Base-by-base conservation (phyloP, 257 asterid species). In the Avicennia marina region DNA sequence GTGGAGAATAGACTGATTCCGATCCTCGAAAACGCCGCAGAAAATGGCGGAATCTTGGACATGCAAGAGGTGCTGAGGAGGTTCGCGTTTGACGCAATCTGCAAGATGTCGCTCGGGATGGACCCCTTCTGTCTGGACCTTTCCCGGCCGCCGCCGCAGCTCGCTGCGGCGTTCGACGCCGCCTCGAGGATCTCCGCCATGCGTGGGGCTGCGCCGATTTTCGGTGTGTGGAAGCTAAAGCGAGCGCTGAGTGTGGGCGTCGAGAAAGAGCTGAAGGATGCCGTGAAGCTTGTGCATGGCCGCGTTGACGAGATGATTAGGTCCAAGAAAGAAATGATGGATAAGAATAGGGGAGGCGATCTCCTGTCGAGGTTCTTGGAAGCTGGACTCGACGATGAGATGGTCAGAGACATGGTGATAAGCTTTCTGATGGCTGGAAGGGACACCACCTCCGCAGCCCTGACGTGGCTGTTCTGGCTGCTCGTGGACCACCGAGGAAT, bases 391-490 rank as follows among this genome's bases (percentile, higher is more conserved):
- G 74, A 47, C 11, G 80, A 67, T 7, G 77, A 72, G 38, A 56
- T 63, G 73, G 83, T 81, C 26, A 60, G 84, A 20, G 78, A 66
- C 49, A 72, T 71, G 82, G 71, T 62, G 63, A 74, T 66, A 32
- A 77, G 81, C 11, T 74, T 68, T 5, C 42, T 81, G 11, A 78
- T 81, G 83, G 89, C 89, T 24, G 89, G 89, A 2, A 62, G 89
- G 33, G 89, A 81, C 68, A 81, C 89, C 44, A 81, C 86, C 49
- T 81, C 89, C 38, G 63, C 89, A 16, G 85, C 83, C 11, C n/a
- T 81, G 70, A 81, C 89, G 46, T 81, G 89, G 89, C 53, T 81
- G 1, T 53, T 81, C 72, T 81, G 85, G 83, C 72, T 81, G 12
- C 73, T 81, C 10, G 40, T 81, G 9, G 0, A 26, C 0, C 72